These are phyloP conservation scores for Leccinum variicolor DNA, from an alignment of 768 basidiomycete species.

Conservation along the genomic window DNA sequence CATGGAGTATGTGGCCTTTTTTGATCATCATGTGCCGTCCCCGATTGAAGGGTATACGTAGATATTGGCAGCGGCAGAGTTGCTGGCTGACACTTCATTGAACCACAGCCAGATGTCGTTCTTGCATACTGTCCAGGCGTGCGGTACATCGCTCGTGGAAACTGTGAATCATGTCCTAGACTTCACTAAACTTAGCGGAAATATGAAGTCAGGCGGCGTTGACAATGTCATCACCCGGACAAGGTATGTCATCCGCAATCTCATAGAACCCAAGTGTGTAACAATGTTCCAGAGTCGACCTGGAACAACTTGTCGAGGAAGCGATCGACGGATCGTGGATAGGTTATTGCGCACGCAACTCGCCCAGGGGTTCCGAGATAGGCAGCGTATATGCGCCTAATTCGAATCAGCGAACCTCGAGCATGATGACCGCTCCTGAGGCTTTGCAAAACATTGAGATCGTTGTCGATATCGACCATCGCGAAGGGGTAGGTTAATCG, in stretches of 20 bases:
- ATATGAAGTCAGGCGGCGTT: constrained; percentile 71
- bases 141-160: constrained; percentile 93
- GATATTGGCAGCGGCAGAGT: constrained; percentile 90
- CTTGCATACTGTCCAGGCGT: constrained; percentile 90
- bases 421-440: constrained; percentile 34
- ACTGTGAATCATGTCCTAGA: constrained; percentile 97
- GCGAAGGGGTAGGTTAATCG: constrained; percentile 51
- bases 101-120: constrained; percentile 82
- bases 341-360: constrained; percentile 79
- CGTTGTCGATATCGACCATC: constrained; percentile 79
- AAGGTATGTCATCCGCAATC: constrained; percentile 42
- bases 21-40: neutral
- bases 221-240: constrained; percentile 71
- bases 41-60: constrained; percentile 23
- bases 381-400: constrained; percentile 89
- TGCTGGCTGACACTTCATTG: constrained; percentile 82
- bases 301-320: constrained; percentile 82
- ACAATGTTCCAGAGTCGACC: constrained; percentile 49
- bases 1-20: constrained; percentile 62
- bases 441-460: constrained; percentile 68
- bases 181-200: constrained; percentile 92
- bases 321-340: constrained; percentile 95
- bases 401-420: constrained; percentile 41
- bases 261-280: neutral
- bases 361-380: constrained; percentile 72